phyloP scores from a whole-genome alignment of 2,329 filamentous ascomycete species.

The Aspergillus melleus region DNA sequence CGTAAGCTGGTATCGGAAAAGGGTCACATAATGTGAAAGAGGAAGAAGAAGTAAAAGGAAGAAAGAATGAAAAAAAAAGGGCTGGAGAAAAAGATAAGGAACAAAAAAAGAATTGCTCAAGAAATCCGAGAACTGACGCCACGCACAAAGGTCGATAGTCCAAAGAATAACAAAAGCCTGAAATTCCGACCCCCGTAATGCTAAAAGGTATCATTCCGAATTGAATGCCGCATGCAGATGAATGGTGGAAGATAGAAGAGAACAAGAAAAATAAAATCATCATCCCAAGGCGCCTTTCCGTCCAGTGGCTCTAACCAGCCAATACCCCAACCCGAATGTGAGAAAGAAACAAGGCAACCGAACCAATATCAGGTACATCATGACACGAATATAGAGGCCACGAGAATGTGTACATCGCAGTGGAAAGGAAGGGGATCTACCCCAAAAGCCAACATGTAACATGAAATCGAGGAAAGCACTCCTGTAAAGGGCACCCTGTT shows the following conservation, averaged over 20 bases:
- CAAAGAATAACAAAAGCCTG: slow-evolving; percentile 23
- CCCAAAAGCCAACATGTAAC: background rate
- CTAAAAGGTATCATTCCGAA: slow-evolving; percentile 28
- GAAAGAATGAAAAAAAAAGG: slow-evolving; percentile 1
- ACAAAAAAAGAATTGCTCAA: slow-evolving; percentile 14
- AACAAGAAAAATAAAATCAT: slow-evolving; percentile 12
- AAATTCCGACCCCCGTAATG: slow-evolving; percentile 22
- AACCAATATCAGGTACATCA: slow-evolving; percentile 16
- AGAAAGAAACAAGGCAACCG: slow-evolving; percentile 9
- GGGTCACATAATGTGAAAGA: slow-evolving; percentile 9
- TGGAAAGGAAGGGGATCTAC: background rate
- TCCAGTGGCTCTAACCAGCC: slow-evolving; percentile 14
- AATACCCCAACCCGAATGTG: slow-evolving; percentile 16
- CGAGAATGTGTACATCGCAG: background rate
- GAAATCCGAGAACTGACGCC: slow-evolving; percentile 28
- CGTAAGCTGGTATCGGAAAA: slow-evolving; percentile 35
- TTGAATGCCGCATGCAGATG: slow-evolving; percentile 25
- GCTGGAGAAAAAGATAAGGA: background rate
- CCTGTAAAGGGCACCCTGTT: background rate
- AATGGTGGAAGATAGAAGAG: slow-evolving; percentile 15
- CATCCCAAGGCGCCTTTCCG: slow-evolving; percentile 21
- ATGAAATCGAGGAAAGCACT: background rate
- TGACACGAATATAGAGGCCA: slow-evolving; percentile 5
- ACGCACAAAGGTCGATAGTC: slow-evolving; percentile 22
- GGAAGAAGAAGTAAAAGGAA: background rate